Evolutionary conservation across 1,284 basidiomycete species (phyloP), one percentile per base, ranked within the genome.

Genomic region (Fereydounia khargensis): DNA sequence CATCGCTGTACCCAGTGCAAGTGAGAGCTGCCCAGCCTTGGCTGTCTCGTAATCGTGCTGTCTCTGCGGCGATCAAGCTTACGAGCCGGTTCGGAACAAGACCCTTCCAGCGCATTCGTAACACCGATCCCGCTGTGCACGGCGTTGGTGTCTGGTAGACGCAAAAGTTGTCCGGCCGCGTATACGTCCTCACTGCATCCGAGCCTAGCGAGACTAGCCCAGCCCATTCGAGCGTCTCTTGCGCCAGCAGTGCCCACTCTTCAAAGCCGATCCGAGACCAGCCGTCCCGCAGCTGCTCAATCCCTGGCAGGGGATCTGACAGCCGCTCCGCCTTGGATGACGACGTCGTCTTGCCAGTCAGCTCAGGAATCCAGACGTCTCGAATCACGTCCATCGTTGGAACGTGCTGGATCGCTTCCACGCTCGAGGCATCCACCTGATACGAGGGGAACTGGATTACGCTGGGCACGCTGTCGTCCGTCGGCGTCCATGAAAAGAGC

Each of bases 1-100:
- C 48, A 30, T 69, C 60, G 6, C 53, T 35, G 14, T 59, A 69
- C 3, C 66, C 66, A 0, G 40, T 22, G n/a, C 54, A 52, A 10
- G 52, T 47, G 10, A 65, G 20, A 1, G 37, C 35, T 3, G 54
- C 56, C 60, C 63, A 61, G 14, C 9, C 18, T 6, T 43, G 30
- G 18, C 25, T 7, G 14, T 35, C 44, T 1, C 59, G 4, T 28
- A 45, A 31, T 1, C 22, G 35, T 19, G 61, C 47, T 11, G 47
- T 33, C 24, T 47, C 35, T 9, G 31, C 18, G 11, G 33, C 39
- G n/a, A 58, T 35, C 18, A 39, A 39, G 6, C 42, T 33, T 3
- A 58, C 34, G n/a, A 62, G 33, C 1, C 46, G 38, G 2, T 49
- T 31, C 22, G 47, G 51, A 13, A 62, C 40, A n/a, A 62, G 40